These are phyloP conservation scores for Platanus orientalis DNA, from an alignment of 164 flowering plant genomes.

Conservation along the genomic window DNA sequence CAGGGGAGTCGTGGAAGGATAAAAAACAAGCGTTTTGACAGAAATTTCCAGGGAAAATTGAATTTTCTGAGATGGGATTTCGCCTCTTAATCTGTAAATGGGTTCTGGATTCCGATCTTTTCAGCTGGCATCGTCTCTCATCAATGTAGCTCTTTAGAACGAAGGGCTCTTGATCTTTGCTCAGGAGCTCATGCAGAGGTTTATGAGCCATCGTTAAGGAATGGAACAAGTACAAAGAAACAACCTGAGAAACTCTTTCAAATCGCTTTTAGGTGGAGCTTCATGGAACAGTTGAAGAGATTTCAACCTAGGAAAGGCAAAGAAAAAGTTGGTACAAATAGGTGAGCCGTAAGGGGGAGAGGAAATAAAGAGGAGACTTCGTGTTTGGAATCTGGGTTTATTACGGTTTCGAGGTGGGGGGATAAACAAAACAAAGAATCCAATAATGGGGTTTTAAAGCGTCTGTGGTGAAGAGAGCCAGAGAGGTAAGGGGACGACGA, in stretches of 20 bases:
- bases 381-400: too few relatives aligned
- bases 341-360: background rate
- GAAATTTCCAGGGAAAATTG: slow-evolving; percentile 22
- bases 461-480: too few relatives aligned
- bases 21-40: slow-evolving; percentile 58
- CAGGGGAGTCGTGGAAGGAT: slow-evolving; percentile 43
- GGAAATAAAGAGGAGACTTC: background rate
- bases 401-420: too few relatives aligned
- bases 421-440: too few relatives aligned
- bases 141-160: slow-evolving; percentile 50
- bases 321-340: background rate
- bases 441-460: too few relatives aligned
- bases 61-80: slow-evolving; percentile 30
- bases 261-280: background rate
- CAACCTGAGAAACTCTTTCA: background rate
- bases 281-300: background rate
- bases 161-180: slow-evolving; percentile 89
- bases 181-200: slow-evolving; percentile 57
- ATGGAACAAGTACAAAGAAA: background rate
- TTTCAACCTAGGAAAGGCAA: background rate
- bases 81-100: slow-evolving; percentile 34
- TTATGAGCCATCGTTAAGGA: slow-evolving; percentile 33
- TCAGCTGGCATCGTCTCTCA: slow-evolving; percentile 42
- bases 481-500: too few relatives aligned
- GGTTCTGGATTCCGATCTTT: slow-evolving; percentile 18